Base-by-base conservation (phyloP, 2,329 filamentous ascomycete genomes). In the Aotearoamyces nothofagi region DNA sequence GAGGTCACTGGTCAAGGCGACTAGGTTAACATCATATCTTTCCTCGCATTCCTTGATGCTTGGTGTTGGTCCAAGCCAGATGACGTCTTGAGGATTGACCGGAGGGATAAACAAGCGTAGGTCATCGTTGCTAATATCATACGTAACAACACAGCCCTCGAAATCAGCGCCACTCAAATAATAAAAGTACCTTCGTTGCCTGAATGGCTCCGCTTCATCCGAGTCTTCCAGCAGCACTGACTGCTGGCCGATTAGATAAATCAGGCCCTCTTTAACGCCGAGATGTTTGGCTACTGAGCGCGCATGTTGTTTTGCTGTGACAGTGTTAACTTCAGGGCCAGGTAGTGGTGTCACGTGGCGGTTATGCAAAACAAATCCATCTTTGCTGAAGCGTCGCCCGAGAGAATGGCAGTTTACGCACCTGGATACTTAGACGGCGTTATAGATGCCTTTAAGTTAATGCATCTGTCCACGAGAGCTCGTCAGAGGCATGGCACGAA, bases 161-260 rank as follows among this genome's bases (percentile, higher is more conserved):
- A 66, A 60, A 30, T 68, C 54, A 13, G 57, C 50, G 32, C 68
- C 68, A n/a, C n/a, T 87, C 24, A 96, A 63, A 55, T 98, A 98
- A 68, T 80, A 94, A 60, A 98, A 98, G 53, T 74, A 81, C 31
- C 90, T 77, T 38, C 86, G 80, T 56, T 94, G 86, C 39, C 82
- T 84, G 41, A 7, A 31, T 17, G 24, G 13, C 17, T 17, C 19
- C 12, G 13, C 10, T 9, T 11, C 62, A 36, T 76, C 70, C 15
- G 66, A 71, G 40, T 76, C 69, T 33, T 68, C 63, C 37, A 60
- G 59, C 30, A 58, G 55, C 24, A 55, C 47, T 4, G 57, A 58
- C 3, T 58, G 53, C 28, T 61, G 54, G 14, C 68, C 68, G 17
- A 56, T 53, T 13, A 75, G 58, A 40, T 69, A 72, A 27, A 75